Evolutionary conservation across 352 stramenopile genomes (phyloP), one percentile per base, ranked within the genome.

Genomic region (Globisporangium heterothallicum): DNA sequence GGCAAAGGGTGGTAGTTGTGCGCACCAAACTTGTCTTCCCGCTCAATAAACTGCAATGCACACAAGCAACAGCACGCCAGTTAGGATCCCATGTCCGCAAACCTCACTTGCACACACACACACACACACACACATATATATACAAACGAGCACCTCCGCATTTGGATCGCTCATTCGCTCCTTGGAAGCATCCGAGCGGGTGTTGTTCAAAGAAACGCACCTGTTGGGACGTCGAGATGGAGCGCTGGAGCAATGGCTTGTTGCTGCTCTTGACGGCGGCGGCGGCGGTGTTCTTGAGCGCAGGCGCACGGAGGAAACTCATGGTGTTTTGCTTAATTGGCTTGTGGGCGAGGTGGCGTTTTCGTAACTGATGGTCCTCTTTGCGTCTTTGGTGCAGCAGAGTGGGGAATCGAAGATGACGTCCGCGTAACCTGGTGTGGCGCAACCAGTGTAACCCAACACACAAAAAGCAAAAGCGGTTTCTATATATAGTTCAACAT

Each of bases 1-100:
- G 97, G 97, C 29, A 99, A 71, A 38, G 97, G 97, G 66, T 98
- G 82, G 74, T 99, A 99, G 78, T 99, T 99, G 64, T 99, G 88
- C 19, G 96, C 97, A 2, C 96, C 95, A 56, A 90, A 92, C 56
- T 97, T 86, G 49, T 97, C 78, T 63, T 99, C 88, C 22, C 79
- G 73, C 14, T 86, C 76, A 40, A 94, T 94, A 53, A 74, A 88
- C 78, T 93, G 48, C 21, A 46, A 18, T 38, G 27, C 38, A 27
- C 22, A 32, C 9, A 16, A 35, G 19, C 34, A 40, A 14, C 21
- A 22, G 27, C 13, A 26, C 16, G 25, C 18, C n/a, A n/a, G n/a
- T n/a, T n/a, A n/a, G n/a, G n/a, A n/a, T n/a, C n/a, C n/a, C 27
- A 35, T 34, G 19, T 24, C 22, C 22, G 16, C 26, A 19, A 7